A percentile compares a stretch with the other conserved stretches of the same genome.
Conservation (phyloP, 768 basidiomycete genomes). For the Lentinula sp. region DNA sequence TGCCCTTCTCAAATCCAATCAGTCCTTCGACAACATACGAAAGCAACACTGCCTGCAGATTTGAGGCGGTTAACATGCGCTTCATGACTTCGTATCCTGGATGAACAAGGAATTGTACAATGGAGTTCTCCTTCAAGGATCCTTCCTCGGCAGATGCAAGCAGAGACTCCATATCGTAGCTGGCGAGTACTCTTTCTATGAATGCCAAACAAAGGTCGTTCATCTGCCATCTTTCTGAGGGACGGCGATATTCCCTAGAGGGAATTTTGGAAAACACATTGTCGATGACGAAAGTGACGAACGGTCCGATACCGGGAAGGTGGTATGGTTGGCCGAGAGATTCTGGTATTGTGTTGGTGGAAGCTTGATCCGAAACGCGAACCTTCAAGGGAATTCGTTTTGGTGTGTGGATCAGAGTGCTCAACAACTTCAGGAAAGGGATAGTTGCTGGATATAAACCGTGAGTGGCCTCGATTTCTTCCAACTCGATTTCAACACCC, state of each 20-base stretch:
- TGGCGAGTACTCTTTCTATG: constrained; percentile 76
- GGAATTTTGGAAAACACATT: constrained; percentile 79
- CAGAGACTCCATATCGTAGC: constrained; percentile 74
- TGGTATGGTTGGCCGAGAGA: constrained; percentile 76
- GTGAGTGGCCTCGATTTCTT: constrained; percentile 77
- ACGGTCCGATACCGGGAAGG: constrained; percentile 74
- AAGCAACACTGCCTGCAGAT: constrained; percentile 68
- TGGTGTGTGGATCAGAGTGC: constrained; percentile 77
- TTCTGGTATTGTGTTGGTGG: constrained; percentile 75
- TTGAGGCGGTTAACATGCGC: constrained; percentile 65
- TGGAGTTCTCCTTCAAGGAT: constrained; percentile 40
- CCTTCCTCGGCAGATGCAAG: constrained; percentile 52
- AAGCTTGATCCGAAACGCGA: constrained; percentile 47
- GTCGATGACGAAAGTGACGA: constrained; percentile 82
- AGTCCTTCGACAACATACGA: constrained; percentile 79
- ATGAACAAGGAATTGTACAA: constrained; percentile 59
- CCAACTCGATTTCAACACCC: constrained; percentile 83
- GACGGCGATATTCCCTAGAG: constrained; percentile 65
- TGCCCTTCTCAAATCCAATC: constrained; percentile 65
- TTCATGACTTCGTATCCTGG: constrained; percentile 87
- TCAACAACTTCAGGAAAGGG: constrained; percentile 79
- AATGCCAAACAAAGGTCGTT: constrained; percentile 82
- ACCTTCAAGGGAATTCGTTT: constrained; percentile 63
- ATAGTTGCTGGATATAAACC: constrained; percentile 84
- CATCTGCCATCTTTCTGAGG: constrained; percentile 79